A percentile compares a stretch with the other conserved stretches of the same genome.
Evolutionary conservation across 2,329 filamentous ascomycete species (phyloP).

Genomic region (Aspergillus vadensis): DNA sequence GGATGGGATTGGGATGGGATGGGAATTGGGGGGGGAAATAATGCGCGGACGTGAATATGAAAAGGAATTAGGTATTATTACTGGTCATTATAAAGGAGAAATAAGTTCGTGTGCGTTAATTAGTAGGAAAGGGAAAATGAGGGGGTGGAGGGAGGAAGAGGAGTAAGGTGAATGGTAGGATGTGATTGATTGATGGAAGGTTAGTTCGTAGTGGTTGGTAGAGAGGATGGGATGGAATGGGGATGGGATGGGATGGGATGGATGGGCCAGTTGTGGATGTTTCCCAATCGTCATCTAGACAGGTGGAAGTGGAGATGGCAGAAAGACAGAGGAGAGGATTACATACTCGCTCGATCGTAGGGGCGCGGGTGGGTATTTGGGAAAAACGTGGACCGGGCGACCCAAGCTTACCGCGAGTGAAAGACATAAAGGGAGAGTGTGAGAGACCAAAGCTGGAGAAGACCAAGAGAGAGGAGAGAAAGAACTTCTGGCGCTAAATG

Average conservation of each 20-base stretch:
- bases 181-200: slow-evolving; percentile 5
- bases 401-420: slow-evolving; percentile 1
- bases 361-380: slow-evolving; percentile 12
- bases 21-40: background rate
- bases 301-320: slow-evolving; percentile 33
- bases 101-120: background rate
- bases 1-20: background rate
- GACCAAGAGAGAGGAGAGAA: too few relatives aligned
- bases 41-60: slow-evolving; percentile 14
- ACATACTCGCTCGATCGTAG: slow-evolving; percentile 12
- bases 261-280: slow-evolving; percentile 15
- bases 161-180: background rate
- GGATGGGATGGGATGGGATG: background rate
- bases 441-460: too few relatives aligned
- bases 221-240: background rate
- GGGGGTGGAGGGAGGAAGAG: slow-evolving; percentile 7
- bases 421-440: background rate
- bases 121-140: background rate
- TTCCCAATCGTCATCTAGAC: slow-evolving; percentile 33
- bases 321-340: slow-evolving; percentile 20
- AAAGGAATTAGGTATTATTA: slow-evolving; percentile 2
- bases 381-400: slow-evolving; percentile 19
- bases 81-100: background rate
- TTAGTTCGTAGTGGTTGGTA: background rate
- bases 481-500: background rate